Evolutionary conservation across 2,329 filamentous ascomycete genomes (phyloP).

Genomic region (Pestalotiopsis sp.): DNA sequence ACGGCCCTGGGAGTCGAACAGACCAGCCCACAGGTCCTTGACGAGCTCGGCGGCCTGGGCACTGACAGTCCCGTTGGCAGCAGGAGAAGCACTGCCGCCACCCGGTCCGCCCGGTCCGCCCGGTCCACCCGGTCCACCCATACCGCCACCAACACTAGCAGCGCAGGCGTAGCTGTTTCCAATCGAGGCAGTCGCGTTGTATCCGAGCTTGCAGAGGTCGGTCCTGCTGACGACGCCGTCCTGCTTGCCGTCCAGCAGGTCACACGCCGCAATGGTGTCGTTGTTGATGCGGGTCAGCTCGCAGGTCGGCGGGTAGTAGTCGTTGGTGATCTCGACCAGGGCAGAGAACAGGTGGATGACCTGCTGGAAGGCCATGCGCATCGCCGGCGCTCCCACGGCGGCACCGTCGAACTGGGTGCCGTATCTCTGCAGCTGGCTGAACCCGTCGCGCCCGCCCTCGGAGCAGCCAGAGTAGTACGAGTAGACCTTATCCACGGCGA

Average conservation of each 20-base stretch:
- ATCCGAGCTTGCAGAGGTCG: constrained; percentile 6
- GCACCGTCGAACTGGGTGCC: constrained; percentile 10
- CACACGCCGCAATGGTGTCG: constrained; percentile 3
- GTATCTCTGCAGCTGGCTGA: constrained; percentile 1
- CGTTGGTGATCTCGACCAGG: constrained; percentile 4
- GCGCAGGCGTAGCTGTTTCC: not conserved
- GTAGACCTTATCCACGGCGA: not conserved
- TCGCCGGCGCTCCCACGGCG: constrained; percentile 1
- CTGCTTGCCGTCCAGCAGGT: not conserved
- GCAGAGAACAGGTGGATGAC: constrained; percentile 3
- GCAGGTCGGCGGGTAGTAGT: constrained; percentile 8
- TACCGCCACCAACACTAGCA: not conserved
- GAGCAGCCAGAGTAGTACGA: constrained; percentile 7
- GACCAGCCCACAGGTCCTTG: constrained; percentile 3
- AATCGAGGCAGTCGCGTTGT: constrained; percentile 1
- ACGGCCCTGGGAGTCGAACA: constrained; percentile 7
- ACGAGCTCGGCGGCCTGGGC: constrained; percentile 1
- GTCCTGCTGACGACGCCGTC: constrained; percentile 7
- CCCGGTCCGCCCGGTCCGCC: not conserved
- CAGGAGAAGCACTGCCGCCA: not conserved
- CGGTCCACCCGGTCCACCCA: not conserved
- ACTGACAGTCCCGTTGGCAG: not conserved
- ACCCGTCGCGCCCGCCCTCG: not conserved
- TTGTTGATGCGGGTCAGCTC: constrained; percentile 1
- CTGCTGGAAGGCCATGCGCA: constrained; percentile 9